Base-by-base conservation (phyloP, 1,284 basidiomycete species). In the Fereydounia khargensis region DNA sequence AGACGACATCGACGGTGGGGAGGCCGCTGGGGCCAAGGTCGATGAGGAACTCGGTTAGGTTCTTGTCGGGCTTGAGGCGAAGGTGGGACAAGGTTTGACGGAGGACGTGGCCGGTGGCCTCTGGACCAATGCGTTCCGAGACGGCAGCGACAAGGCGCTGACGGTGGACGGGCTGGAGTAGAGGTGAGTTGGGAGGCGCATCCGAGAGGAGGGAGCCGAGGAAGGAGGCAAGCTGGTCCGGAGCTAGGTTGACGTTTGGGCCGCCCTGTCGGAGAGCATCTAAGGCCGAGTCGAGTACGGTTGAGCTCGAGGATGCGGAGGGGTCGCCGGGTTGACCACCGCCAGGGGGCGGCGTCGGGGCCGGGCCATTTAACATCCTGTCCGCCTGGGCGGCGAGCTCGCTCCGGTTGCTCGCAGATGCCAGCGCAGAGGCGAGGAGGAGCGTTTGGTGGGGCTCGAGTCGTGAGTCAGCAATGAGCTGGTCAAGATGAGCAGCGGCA, bases 211-310 rank as follows among this genome's bases (percentile, higher is more conserved):
- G 55, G 9, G 54, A 56, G 42, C 48, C 57, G 53, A 91, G 81
- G 48, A 91, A 80, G 74, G 88, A 87, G 42, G 85, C 81, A 78
- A 91, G 82, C 63, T 91, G 80, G 77, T 87, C 87, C 48, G 84
- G 82, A 46, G 87, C 80, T 68, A 89, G 87, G 42, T 81, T 80
- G 16, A 85, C 84, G 20, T 82, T 82, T 46, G 90, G 79, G 76
- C 89, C 88, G 30, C 84, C 42, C n/a, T 40, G 39, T 24, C 53
- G 46, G 3, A 66, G 52, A 2, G 58, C 84, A 65, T 87, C 83
- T 76, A 91, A 86, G 66, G 88, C 87, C 19, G 83, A 84, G 11
- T 86, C 68, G 43, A 46, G 65, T 42, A 47, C 42, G 23, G 27
- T 55, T 19, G 49, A 67, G 47, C 30, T 60, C 48, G 43, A 48